Percentiles rank a stretch among this genome's conserved stretches.
Conservation (phyloP, 305 asterid species). For the Salvia sclarea region DNA sequence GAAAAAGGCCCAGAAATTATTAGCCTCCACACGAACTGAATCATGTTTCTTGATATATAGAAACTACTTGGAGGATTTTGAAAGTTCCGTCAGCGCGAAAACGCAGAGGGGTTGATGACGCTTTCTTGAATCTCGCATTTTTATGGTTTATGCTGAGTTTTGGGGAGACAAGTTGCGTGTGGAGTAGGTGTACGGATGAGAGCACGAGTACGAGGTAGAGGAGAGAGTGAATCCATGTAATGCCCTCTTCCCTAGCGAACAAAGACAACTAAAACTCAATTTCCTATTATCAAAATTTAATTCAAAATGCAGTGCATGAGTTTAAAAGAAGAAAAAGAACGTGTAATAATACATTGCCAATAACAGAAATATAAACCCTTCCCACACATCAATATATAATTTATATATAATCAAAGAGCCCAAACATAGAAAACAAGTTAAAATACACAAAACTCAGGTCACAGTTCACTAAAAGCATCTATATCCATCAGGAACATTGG, state of each 20-base stretch:
- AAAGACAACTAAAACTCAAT: not conserved
- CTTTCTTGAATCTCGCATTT: constrained; percentile 54
- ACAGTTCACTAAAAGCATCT: not conserved
- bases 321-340: not conserved
- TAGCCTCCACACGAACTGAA: not conserved
- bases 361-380: not conserved
- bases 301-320: not conserved
- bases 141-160: constrained; percentile 50
- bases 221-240: constrained; percentile 54
- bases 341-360: not conserved
- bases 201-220: constrained; percentile 41
- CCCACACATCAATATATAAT: not conserved
- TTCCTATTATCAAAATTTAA: not conserved
- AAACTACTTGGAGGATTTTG: constrained; percentile 88
- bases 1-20: not conserved
- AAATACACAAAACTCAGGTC: not conserved
- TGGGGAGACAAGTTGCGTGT: constrained; percentile 46
- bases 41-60: constrained; percentile 2
- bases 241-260: constrained; percentile 1
- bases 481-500: not conserved
- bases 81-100: constrained; percentile 80
- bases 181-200: constrained; percentile 43
- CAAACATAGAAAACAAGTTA: not conserved
- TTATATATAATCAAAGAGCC: not conserved
- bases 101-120: constrained; percentile 60